Evolutionary conservation across 2,329 filamentous ascomycete species (phyloP), one percentile per base, ranked within the genome.

Genomic region (Exophiala calicioides): DNA sequence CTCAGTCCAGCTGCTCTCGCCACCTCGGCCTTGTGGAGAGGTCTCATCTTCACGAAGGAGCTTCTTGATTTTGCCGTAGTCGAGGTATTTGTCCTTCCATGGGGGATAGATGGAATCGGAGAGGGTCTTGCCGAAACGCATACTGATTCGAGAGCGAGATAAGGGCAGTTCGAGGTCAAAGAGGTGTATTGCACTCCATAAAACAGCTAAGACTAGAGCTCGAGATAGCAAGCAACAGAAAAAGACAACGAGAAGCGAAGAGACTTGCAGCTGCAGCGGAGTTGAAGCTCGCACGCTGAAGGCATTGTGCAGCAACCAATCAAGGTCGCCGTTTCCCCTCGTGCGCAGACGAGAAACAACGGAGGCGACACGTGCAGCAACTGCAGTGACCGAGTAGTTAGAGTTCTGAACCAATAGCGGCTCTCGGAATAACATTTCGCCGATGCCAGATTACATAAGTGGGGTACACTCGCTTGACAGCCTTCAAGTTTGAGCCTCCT

Each of bases 81-180:
- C 90, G 65, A 98, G 88, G 75, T 98, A 97, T 63, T 94, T 80
- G 66, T 85, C 87, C 68, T 86, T 87, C 91, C 91, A 98, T 64
- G 90, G 89, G 59, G 80, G 72, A 68, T 97, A 93, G 60, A 88
- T 76, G 50, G 88, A 84, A 62, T 82, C 80, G 62, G 84, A 82
- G 51, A 98, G 80, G 40, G 89, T 96, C 73, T 84, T 88, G 54
- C 91, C 91, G 75, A 96, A 98, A 62, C 89, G 86, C 93, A 98
- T 97, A 38, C 31, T 55, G 53, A 29, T 13, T 34, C 27, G 36
- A 38, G 13, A 29, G 8, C 12, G 21, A 21, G 15, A 19, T 27
- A 16, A 16, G 12, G 16, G 18, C 16, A 35, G 35, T 21, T 29
- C 10, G 15, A 16, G 9, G 18, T 27, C 24, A 27, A 27, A 27